phyloP scores from a whole-genome alignment of 2,329 filamentous ascomycete species.

The Apiospora hydei region DNA sequence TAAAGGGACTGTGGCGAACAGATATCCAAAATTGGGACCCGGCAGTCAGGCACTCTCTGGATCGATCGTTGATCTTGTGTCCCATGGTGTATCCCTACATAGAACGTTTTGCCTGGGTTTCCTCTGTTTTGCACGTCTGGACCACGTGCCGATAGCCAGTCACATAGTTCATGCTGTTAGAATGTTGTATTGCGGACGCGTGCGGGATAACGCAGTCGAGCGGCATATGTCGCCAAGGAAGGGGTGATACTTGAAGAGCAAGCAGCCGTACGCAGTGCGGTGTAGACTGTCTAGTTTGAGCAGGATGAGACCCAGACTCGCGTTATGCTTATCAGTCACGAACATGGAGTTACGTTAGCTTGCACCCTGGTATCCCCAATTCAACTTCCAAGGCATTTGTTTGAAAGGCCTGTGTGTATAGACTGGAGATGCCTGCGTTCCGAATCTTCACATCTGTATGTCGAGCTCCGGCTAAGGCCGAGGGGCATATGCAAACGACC shows the following conservation, averaged over 20 bases:
- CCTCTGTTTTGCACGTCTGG: neutral
- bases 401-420: neutral
- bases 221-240: neutral
- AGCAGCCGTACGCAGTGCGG: neutral
- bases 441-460: neutral
- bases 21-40: neutral
- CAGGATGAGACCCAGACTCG: neutral
- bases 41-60: neutral
- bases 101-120: neutral
- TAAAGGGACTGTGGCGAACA: constrained; percentile 12
- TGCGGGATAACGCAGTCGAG: neutral
- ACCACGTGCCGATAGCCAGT: neutral
- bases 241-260: neutral
- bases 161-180: neutral
- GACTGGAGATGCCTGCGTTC: neutral
- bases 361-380: too few species aligned
- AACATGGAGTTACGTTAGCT: neutral
- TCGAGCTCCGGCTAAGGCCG: neutral
- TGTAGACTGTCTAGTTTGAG: neutral
- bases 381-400: neutral
- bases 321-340: neutral
- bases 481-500: constrained; percentile 1
- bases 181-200: neutral
- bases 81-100: neutral
- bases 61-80: neutral